These are phyloP conservation scores for Solioccasus polychromus DNA, from an alignment of 768 basidiomycete species.

Conservation along the genomic window DNA sequence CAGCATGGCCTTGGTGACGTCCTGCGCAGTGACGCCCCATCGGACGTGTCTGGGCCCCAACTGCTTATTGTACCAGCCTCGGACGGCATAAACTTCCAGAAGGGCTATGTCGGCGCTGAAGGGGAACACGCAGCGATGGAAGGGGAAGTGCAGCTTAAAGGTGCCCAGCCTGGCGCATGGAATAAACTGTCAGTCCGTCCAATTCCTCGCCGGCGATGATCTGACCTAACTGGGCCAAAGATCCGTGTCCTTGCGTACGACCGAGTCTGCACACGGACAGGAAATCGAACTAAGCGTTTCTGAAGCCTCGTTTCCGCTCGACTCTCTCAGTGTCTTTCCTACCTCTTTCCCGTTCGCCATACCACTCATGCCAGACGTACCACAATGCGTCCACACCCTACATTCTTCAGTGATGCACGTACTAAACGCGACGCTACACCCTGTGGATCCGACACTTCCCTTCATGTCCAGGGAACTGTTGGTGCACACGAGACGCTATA, in stretches of 20 bases:
- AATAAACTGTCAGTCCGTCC: slow-evolving; percentile 60
- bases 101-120: slow-evolving; percentile 81
- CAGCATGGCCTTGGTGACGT: slow-evolving; percentile 38
- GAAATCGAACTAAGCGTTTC: slow-evolving; percentile 65
- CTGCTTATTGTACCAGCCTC: slow-evolving; percentile 72
- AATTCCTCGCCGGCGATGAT: slow-evolving; percentile 10
- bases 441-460: slow-evolving; percentile 37
- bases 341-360: slow-evolving; percentile 78
- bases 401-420: slow-evolving; percentile 71
- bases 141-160: slow-evolving; percentile 86
- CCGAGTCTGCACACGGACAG: slow-evolving; percentile 58
- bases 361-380: slow-evolving; percentile 74
- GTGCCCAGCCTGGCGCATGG: slow-evolving; percentile 55
- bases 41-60: slow-evolving; percentile 45
- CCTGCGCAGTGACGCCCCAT: slow-evolving; percentile 15
- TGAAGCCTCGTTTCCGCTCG: slow-evolving; percentile 46
- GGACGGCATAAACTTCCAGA: slow-evolving; percentile 76
- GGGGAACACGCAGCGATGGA: slow-evolving; percentile 81
- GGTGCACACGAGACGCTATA: slow-evolving; percentile 75
- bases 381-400: slow-evolving; percentile 76
- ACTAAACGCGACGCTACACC: slow-evolving; percentile 65
- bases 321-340: slow-evolving; percentile 43
- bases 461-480: slow-evolving; percentile 53
- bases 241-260: slow-evolving; percentile 60
- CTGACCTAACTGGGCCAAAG: slow-evolving; percentile 36